Evolutionary conservation across 495 filamentous ascomycete genomes (phyloP), one percentile per base, ranked within the genome.

Genomic region (Bathelium albidoporum): DNA sequence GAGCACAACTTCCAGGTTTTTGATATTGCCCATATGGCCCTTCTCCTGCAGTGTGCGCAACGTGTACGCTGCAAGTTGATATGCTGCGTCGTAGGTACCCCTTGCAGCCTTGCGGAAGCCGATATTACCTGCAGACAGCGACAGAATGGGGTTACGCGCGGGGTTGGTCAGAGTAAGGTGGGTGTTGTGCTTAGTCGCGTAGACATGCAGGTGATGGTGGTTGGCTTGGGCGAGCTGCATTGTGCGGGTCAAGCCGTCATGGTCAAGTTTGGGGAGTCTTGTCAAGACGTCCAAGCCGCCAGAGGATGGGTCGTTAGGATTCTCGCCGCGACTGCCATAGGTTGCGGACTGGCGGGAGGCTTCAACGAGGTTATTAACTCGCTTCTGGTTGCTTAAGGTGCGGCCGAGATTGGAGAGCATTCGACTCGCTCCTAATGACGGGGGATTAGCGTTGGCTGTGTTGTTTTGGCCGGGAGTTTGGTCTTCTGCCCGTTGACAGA

Each of bases 71-170:
- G 87, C 83, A 22, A 98, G 77, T 75, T 97, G 95, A 73, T 91
- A 97, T 5, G 89, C 95, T n/a, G 94, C 85, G 74, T 98, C 94
- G 75, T 91, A 97, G 41, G 81, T 83, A 29, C 87, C 85, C 58
- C 94, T 84, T 24, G 81, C 79, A 1, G 82, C 77, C 75, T 97
- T 94, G 67, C 82, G 83, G 78, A 97, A 96, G 1, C 90, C 91
- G 32, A 98, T 79, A 60, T 95, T 89, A 16, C 94, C 94, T 44
- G 85, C 79, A 31, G 86, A 87, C 64, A 93, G 72, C 10, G 86
- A 88, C 67, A 98, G 75, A 31, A 96, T 74, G 1, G 88, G 80
- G 63, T 87, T 81, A 14, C 89, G 86, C 62, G 92, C 86, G 18
- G 92, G 92, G 68, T 83, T 82, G 41, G 89, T 89, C 66, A 96